Conservation (phyloP, 2,329 filamentous ascomycete species). For the Colletotrichum noveboracense region DNA sequence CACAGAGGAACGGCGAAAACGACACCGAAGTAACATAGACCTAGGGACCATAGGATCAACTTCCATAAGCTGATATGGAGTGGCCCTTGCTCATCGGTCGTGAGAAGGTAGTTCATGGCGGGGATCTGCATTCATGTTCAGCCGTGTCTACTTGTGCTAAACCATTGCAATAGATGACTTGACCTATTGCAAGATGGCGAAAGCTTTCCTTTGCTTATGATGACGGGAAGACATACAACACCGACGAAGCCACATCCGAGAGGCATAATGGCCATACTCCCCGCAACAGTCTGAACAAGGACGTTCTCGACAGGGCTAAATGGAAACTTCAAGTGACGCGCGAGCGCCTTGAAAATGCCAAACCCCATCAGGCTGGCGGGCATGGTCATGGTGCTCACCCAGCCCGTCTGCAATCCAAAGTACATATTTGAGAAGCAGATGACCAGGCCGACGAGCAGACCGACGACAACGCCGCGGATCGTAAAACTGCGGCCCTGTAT, state of each 20-base stretch:
- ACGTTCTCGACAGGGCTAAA: slow-evolving; percentile 98
- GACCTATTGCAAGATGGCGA: not conserved
- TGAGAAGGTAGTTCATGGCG: slow-evolving; percentile 86
- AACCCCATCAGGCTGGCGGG: slow-evolving; percentile 93
- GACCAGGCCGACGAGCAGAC: slow-evolving; percentile 82
- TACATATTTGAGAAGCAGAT: slow-evolving; percentile 99
- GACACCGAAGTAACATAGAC: slow-evolving; percentile 95
- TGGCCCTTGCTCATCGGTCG: slow-evolving; percentile 78
- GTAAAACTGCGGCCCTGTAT: slow-evolving; percentile 77
- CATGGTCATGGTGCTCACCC: slow-evolving; percentile 88
- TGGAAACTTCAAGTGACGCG: slow-evolving; percentile 74
- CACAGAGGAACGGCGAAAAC: slow-evolving; percentile 91
- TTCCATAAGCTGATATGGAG: slow-evolving; percentile 75
- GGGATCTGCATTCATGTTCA: slow-evolving; percentile 62
- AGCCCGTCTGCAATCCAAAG: slow-evolving; percentile 89
- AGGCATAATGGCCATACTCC: slow-evolving; percentile 95
- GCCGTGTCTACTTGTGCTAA: not conserved
- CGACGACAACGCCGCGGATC: slow-evolving; percentile 77
- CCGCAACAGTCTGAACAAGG: slow-evolving; percentile 92
- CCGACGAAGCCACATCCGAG: slow-evolving; percentile 95
- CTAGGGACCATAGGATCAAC: slow-evolving; percentile 87
- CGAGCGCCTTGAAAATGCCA: slow-evolving; percentile 85
- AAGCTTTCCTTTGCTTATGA: not conserved
- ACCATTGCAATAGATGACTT: not conserved
- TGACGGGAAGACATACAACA: slow-evolving; percentile 56